Evolutionary conservation across 177 flowering plant species (phyloP), one percentile per base, ranked within the genome.

Genomic region (Tripterygium wilfordii): DNA sequence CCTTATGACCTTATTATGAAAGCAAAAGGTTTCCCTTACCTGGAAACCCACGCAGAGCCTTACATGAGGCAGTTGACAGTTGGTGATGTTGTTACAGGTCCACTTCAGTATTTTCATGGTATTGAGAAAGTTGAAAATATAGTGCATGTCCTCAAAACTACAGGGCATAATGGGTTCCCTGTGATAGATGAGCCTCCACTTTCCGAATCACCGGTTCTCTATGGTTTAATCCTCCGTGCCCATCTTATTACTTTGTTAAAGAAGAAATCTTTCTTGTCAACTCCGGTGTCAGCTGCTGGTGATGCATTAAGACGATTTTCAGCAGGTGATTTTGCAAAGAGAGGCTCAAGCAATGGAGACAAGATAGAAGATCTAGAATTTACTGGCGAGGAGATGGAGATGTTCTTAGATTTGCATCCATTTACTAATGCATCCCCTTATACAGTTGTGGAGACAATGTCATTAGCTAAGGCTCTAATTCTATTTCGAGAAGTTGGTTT

Each of bases 401-500:
- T 88, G 98, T 86, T 57, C 56, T 38, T 92, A 26, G 96, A 92
- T 64, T 68, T 92, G 51, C 98, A 84, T 66, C 94, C 90, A 2
- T 79, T 88, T 58, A 60, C 87, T 22, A 92, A 92, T 57, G 58
- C 87, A 31, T 85, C 98, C 1, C 98, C 98, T 13, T 86, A 78
- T 56, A 83, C 95, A 5, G 98, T 86, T 31, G 83, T 85, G 45
- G 98, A 88, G 70, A 75, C 94, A 23, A 88, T 85, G 95, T 92
- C 98, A 5, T 55, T 92, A 2, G 98, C 90, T 3, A 92, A 92
- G 76, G 94, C 91, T 20, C 76, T 79, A 28, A 46, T 60, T 26
- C 83, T 91, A 50, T 91, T 91, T 64, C 75, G 98, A 28, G 76
- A 88, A 68, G 81, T 78, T 53, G 98, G 94, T 28, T 56, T 92